Base-by-base conservation (phyloP, 164 flowering plant species). In the Stephania japonica region DNA sequence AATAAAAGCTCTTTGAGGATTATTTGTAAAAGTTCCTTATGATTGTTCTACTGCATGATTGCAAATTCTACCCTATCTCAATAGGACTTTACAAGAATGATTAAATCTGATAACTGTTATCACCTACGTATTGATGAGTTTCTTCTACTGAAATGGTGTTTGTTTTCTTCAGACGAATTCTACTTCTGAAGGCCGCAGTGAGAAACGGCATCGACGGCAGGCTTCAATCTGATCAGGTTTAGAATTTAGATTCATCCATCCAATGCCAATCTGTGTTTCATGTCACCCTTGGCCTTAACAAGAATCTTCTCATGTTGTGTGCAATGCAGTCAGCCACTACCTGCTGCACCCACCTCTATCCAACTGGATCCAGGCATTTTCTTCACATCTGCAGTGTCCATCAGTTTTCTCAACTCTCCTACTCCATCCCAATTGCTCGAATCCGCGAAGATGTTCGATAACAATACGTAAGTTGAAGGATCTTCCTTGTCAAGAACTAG, bases 341-440 rank as follows among this genome's bases (percentile, higher is more conserved):
- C 65, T 21, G 13, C 41, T 23, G 3, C 38, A 32, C 38, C 38
- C 0, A 70, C n/a, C 72, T 79, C 72, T 61, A 86, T 82, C 90
- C 90, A 89, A 82, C 92, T 91, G 13, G 85, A 84, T 19, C 91
- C 97, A 67, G 91, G 87, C 67, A 78, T 74, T 77, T 89, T 91
- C 85, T 79, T 83, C 61, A 89, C 86, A 75, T 85, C 85, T 75
- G 85, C 81, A 27, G 65, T 73, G 70, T 84, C 82, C 87, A 88
- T 87, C 70, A 84, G 62, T 67, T 81, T 76, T 71, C 97, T 89
- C 74, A 89, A 42, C 65, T 53, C 75, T 59, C 80, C 81, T 13
- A 85, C 91, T 25, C 69, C 73, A 69, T 79, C 86, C 94, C 94
- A 91, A 69, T 83, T 81, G 61, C 78, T 75, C 42, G 79, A 73